Conservation (phyloP, 345 rosid genomes). For the Eucalyptus pauciflora region DNA sequence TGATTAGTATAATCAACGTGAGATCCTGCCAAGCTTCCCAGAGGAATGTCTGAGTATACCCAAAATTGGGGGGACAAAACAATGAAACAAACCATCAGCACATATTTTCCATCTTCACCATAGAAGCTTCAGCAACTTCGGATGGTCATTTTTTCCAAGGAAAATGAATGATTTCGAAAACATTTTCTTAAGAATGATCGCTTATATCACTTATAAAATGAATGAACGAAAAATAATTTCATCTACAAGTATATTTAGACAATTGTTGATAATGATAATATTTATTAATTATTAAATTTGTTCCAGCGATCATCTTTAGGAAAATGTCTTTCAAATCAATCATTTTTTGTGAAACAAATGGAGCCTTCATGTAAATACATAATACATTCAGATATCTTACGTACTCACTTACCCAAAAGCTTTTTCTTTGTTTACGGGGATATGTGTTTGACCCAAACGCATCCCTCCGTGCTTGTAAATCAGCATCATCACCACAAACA, state of each 20-base stretch:
- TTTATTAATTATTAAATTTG: neutral
- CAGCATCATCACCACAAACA: slow-evolving; percentile 55
- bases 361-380: neutral
- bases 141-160: neutral
- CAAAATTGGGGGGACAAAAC: neutral
- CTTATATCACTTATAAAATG: neutral
- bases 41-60: slow-evolving; percentile 48
- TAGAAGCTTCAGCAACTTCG: neutral
- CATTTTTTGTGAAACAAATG: neutral
- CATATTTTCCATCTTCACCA: neutral
- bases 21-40: slow-evolving; percentile 92
- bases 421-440: slow-evolving; percentile 75
- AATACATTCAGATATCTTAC: neutral
- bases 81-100: neutral
- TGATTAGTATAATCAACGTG: slow-evolving; percentile 74
- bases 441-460: slow-evolving; percentile 85
- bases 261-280: neutral
- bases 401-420: slow-evolving; percentile 52
- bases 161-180: neutral
- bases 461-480: slow-evolving; percentile 44
- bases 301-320: neutral
- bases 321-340: neutral
- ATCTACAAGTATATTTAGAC: neutral
- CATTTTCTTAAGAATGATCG: neutral
- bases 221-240: neutral